Conservation (phyloP, 768 basidiomycete species). For the Roridomyces roridus region DNA sequence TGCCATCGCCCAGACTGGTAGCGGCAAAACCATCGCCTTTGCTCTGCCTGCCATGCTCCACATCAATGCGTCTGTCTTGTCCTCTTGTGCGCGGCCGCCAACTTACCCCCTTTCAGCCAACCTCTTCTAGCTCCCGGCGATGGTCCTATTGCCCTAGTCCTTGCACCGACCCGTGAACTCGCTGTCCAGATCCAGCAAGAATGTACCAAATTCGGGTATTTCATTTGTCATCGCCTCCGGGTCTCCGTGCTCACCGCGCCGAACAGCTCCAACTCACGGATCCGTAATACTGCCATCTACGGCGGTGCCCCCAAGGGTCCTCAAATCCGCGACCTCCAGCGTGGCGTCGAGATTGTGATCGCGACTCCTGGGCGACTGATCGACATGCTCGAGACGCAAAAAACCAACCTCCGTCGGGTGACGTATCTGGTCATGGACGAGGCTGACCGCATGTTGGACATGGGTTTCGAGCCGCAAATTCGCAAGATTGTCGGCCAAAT, state of each 20-base stretch:
- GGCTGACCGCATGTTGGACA: slow-evolving; percentile 99
- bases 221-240: slow-evolving; percentile 7
- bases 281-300: slow-evolving; percentile 98
- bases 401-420: slow-evolving; percentile 94
- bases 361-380: slow-evolving; percentile 99
- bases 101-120: slow-evolving; percentile 60
- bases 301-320: slow-evolving; percentile 99
- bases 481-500: slow-evolving; percentile 98
- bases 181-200: slow-evolving; percentile 99
- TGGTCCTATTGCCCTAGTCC: slow-evolving; percentile 95
- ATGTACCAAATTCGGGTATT: slow-evolving; percentile 95
- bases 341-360: slow-evolving; percentile 97
- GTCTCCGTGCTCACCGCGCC: slow-evolving; percentile 7
- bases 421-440: slow-evolving; percentile 99
- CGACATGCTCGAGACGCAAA: slow-evolving; percentile 97
- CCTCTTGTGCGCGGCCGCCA: slow-evolving; percentile 12
- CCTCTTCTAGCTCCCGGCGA: slow-evolving; percentile 92
- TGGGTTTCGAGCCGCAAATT: slow-evolving; percentile 99
- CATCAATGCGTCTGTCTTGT: slow-evolving; percentile 88
- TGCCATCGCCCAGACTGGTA: slow-evolving; percentile 97
- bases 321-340: slow-evolving; percentile 96
- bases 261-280: slow-evolving; percentile 83
- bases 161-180: slow-evolving; percentile 97
- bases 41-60: slow-evolving; percentile 99
- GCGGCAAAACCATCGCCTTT: slow-evolving; percentile 98